These are phyloP conservation scores for Colletotrichum chrysophilum DNA, from an alignment of 2,329 filamentous ascomycete genomes.

Conservation along the genomic window DNA sequence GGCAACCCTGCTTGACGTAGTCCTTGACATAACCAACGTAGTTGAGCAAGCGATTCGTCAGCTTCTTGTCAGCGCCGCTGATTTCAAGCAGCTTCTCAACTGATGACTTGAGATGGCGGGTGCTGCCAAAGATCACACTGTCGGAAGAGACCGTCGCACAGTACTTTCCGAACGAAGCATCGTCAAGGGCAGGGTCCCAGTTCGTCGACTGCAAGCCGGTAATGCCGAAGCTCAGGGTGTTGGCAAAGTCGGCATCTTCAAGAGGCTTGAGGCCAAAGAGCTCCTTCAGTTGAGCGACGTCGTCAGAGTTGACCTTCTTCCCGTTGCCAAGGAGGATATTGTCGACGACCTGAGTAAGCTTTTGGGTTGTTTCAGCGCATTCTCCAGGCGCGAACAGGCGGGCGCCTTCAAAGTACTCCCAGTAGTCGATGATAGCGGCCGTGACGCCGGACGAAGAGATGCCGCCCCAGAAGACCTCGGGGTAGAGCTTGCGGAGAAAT, in stretches of 20 bases:
- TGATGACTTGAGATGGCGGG: conserved; percentile 36
- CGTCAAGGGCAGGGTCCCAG: conserved; percentile 56
- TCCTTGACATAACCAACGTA: conserved; percentile 52
- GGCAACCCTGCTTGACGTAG: conserved; percentile 26
- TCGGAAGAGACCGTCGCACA: conserved; percentile 51
- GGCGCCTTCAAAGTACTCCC: conserved; percentile 62
- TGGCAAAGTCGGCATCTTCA: conserved; percentile 54
- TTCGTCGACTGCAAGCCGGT: conserved; percentile 51
- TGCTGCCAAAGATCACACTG: conserved; percentile 45
- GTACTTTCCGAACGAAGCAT: conserved; percentile 48
- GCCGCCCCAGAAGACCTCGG: conserved; percentile 77
- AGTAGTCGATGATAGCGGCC: conserved; percentile 79
- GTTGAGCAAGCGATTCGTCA: conserved; percentile 54
- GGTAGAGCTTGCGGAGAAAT: conserved; percentile 77
- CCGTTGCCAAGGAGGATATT: conserved; percentile 51
- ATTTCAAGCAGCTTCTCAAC: conserved; percentile 44
- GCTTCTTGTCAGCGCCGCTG: conserved; percentile 38
- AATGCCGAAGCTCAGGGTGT: conserved; percentile 45
- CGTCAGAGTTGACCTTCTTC: conserved; percentile 27
- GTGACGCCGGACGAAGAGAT: conserved; percentile 85
- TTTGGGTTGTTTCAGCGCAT: conserved; percentile 70
- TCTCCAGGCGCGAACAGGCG: conserved; percentile 55
- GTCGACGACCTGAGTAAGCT: conserved; percentile 55
- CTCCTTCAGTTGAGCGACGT: conserved; percentile 36
- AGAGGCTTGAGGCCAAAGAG: conserved; percentile 53